These are phyloP conservation scores for Aaosphaeria pasadenensis DNA, from an alignment of 2,329 filamentous ascomycete genomes.

Conservation along the genomic window DNA sequence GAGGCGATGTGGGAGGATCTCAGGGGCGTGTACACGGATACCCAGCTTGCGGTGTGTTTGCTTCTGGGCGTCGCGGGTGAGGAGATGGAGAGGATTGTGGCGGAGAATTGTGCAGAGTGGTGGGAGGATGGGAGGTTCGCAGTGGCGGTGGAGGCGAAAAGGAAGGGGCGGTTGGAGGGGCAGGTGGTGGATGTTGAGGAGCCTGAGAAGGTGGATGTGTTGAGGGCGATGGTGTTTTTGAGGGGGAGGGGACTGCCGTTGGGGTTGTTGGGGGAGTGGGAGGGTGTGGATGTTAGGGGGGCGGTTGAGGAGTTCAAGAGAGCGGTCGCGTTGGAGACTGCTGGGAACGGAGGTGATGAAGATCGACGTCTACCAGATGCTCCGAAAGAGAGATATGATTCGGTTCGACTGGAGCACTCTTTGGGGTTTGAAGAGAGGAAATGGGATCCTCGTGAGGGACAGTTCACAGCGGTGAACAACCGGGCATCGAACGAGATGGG, in stretches of 20 bases:
- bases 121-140: slow-evolving; percentile 4
- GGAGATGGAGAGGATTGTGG: slow-evolving; percentile 5
- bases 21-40: slow-evolving; percentile 1
- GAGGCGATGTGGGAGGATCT: slow-evolving; percentile 10
- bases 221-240: slow-evolving; percentile 13
- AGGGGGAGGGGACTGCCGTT: slow-evolving; percentile 14
- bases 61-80: slow-evolving; percentile 9
- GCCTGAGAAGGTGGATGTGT: slow-evolving; percentile 7
- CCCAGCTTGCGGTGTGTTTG: slow-evolving; percentile 6
- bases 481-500: too few species aligned
- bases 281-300: background rate
- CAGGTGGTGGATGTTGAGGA: slow-evolving; percentile 14
- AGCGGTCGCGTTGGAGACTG: too few species aligned
- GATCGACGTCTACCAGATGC: too few species aligned
- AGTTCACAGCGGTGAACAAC: too few species aligned
- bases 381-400: too few species aligned
- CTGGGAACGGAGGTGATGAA: too few species aligned
- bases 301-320: too few species aligned
- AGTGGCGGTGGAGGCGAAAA: background rate
- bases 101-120: slow-evolving; percentile 5
- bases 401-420: too few species aligned
- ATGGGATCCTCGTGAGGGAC: too few species aligned
- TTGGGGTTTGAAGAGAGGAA: too few species aligned
- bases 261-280: slow-evolving; percentile 12
- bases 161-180: slow-evolving; percentile 6